Percentiles rank a stretch among this genome's conserved stretches.
Evolutionary conservation across 2,329 filamentous ascomycete genomes (phyloP).

Genomic region (Fonsecaea monophora): DNA sequence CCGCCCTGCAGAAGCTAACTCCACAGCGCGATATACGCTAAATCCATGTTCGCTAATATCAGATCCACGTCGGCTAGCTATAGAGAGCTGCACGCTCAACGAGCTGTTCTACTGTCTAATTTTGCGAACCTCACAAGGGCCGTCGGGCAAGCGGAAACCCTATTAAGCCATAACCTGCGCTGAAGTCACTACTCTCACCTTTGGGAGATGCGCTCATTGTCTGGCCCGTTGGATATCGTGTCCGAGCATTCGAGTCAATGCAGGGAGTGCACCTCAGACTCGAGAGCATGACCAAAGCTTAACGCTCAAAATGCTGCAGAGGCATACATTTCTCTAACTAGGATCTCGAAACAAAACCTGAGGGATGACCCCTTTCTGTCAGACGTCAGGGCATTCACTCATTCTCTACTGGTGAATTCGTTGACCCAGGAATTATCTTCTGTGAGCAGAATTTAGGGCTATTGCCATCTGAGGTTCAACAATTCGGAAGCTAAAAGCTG

Average conservation of each 20-base stretch:
- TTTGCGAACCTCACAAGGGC: neutral
- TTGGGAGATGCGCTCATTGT: neutral
- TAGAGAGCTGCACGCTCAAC: neutral
- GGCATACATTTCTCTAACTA: neutral
- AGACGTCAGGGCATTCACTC: neutral
- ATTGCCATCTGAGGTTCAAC: too few species aligned
- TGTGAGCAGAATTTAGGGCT: too few species aligned
- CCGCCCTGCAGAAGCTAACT: neutral
- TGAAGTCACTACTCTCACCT: neutral
- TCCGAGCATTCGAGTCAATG: too few species aligned
- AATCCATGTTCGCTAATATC: neutral
- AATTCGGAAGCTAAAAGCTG: too few species aligned
- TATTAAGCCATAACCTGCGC: neutral
- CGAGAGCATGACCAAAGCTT: neutral
- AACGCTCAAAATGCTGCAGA: neutral
- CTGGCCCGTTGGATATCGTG: neutral
- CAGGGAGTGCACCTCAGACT: neutral
- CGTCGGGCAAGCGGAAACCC: neutral
- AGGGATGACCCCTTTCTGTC: neutral
- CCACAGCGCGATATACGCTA: constrained; percentile 1
- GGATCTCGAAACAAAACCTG: neutral
- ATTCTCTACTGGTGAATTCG: neutral
- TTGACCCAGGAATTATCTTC: too few species aligned
- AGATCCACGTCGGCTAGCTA: neutral
- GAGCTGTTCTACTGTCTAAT: neutral